A percentile compares a stretch with the other conserved stretches of the same genome.
Evolutionary conservation across 148 eudicot genomes (phyloP).

Genomic region (Vaccinium macrocarpon): DNA sequence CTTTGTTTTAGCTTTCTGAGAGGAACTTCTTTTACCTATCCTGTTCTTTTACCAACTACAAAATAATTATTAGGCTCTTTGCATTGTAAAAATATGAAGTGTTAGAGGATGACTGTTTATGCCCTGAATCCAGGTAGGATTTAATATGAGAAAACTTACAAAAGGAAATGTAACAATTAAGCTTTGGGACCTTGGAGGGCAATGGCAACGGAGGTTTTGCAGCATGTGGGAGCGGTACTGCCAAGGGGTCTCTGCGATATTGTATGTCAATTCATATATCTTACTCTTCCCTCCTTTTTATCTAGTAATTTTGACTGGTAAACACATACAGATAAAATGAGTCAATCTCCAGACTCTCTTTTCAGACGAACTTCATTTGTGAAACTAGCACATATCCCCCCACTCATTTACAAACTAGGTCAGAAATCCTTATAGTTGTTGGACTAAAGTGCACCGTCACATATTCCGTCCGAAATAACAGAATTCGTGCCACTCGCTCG

Average conservation of each 20-base stretch:
- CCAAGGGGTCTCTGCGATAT: conserved; percentile 76
- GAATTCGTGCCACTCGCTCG: no score
- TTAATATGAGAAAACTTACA: conserved; percentile 87
- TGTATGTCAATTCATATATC: conserved; percentile 40
- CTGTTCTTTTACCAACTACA: conserved; percentile 5
- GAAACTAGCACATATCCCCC: no score
- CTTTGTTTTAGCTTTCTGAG: neutral
- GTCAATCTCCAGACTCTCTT: no score
- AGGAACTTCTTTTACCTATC: conserved; percentile 6
- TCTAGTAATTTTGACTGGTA: neutral
- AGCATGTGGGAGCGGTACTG: conserved; percentile 96
- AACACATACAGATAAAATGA: neutral
- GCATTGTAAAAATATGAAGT: neutral
- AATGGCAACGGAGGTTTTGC: conserved; percentile 84
- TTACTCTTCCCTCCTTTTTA: neutral
- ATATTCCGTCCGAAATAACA: no score
- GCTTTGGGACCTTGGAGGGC: conserved; percentile 95
- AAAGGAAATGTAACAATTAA: conserved; percentile 75
- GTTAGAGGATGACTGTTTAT: neutral
- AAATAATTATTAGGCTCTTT: neutral
- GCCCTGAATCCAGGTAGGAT: conserved; percentile 62
- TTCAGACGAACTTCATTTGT: no score
- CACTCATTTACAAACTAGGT: no score
- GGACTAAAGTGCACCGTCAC: no score
- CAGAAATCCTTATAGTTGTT: no score